These are phyloP conservation scores for Cronartium quercuum DNA, from an alignment of 1,284 basidiomycete genomes.

Conservation along the genomic window DNA sequence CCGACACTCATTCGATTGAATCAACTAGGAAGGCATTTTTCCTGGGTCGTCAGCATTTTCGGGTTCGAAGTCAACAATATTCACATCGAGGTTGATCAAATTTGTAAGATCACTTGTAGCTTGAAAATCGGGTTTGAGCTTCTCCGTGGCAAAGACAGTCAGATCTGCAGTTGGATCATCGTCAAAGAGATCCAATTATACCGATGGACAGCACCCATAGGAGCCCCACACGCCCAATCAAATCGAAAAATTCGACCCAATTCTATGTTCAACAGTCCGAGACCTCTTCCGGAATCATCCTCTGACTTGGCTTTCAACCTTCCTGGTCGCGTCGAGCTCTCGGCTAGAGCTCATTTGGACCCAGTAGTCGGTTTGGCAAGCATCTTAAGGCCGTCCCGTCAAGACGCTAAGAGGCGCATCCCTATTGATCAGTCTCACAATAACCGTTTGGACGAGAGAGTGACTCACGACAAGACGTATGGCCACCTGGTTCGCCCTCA, in stretches of 20 bases:
- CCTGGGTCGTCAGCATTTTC: conserved; percentile 33
- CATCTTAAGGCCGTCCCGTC: conserved; percentile 7
- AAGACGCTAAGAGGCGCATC: not conserved
- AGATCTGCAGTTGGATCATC: conserved; percentile 27
- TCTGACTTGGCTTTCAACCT: conserved; percentile 21
- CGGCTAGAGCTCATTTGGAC: conserved; percentile 26
- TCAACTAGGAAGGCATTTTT: conserved; percentile 22
- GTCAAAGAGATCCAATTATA: conserved; percentile 25
- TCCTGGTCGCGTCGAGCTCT: conserved; percentile 24
- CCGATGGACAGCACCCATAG: not conserved
- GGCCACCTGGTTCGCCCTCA: conserved; percentile 6
- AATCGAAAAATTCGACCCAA: not conserved
- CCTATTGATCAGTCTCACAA: not conserved
- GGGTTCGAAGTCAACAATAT: conserved; percentile 29
- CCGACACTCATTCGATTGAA: conserved; percentile 27
- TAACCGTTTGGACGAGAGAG: not conserved
- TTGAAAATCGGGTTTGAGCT: conserved; percentile 35
- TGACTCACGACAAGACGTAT: no score
- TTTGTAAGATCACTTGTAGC: conserved; percentile 18
- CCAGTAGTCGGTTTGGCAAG: conserved; percentile 34
- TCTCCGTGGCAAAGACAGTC: conserved; percentile 22
- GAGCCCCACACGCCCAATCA: not conserved
- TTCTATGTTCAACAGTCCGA: not conserved
- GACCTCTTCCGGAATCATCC: not conserved
- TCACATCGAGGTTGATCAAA: conserved; percentile 13